These are phyloP conservation scores for Protomyces macrosporus DNA, from an alignment of 1,139 yeast genomes.

Conservation along the genomic window DNA sequence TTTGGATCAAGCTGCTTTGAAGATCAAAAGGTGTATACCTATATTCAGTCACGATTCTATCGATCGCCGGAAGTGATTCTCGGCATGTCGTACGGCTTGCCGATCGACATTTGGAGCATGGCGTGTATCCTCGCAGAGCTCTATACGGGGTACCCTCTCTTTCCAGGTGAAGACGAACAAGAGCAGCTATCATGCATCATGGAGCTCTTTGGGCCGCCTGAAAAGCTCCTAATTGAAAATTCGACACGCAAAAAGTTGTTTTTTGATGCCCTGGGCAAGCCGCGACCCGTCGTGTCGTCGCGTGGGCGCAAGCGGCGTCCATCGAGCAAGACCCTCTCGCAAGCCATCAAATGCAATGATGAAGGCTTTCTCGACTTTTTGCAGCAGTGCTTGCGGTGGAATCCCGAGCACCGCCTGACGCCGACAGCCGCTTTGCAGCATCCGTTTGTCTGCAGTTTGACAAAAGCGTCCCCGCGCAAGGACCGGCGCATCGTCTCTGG, in stretches of 20 bases:
- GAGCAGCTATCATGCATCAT: conserved; percentile 58
- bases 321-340: conserved; percentile 35
- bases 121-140: conserved; percentile 67
- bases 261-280: conserved; percentile 46
- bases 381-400: conserved; percentile 48
- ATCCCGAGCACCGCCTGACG: conserved; percentile 47
- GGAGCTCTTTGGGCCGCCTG: conserved; percentile 62
- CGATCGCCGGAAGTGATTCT: conserved; percentile 79
- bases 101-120: conserved; percentile 76
- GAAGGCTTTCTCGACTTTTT: conserved; percentile 43
- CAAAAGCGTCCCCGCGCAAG: not conserved
- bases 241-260: conserved; percentile 40
- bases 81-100: conserved; percentile 66
- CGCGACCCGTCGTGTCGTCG: conserved; percentile 38
- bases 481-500: not conserved
- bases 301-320: conserved; percentile 40
- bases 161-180: conserved; percentile 65
- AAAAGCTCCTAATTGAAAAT: conserved; percentile 40
- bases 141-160: conserved; percentile 59
- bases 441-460: conserved; percentile 36
- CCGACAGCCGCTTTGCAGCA: conserved; percentile 48
- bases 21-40: conserved; percentile 79
- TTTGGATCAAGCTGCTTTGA: conserved; percentile 96
- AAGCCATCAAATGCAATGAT: conserved; percentile 36
- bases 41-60: conserved; percentile 91